Base-by-base conservation (phyloP, 192 early-diverging fungal species). In the Oehlia diaphana region DNA sequence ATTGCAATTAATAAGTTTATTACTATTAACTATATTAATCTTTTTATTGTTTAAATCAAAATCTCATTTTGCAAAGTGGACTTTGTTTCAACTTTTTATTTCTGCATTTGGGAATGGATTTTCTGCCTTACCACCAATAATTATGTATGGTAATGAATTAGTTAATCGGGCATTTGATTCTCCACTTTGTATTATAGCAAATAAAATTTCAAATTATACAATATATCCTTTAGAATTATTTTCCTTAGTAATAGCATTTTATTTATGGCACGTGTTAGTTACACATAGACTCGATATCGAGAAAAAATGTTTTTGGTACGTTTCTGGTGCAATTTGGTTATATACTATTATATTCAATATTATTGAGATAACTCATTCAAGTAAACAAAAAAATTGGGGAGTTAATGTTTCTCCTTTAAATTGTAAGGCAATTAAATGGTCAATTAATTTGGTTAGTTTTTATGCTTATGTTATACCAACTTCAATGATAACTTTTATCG, bases 261-360 rank as follows among this genome's bases (percentile, higher is more conserved):
- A 70, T 70, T 39, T 70, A 10, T 70, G 68, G 68, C 33, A 70
- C 33, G 68, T 26, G 68, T 21, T 70, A 9, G 35, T 39, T 6
- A 70, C 23, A n/a, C 7, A 19, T 19, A 42, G 33, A 16, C 0
- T 35, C 9, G 68, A 70, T 12, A 70, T 70, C 5, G 68, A 70
- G 21, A 70, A 70, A 7, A 44, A 42, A 35, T n/a, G 16, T 21
- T 42, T 39, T 3, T 9, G 10, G 9, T 70, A 70, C 42, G 4
- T 70, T 70, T 70, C 68, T 9, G 39, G 26, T 0, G 5, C 16
- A 7, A 70, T 70, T 42, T 70, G 68, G 68, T 7, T 3, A 16
- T 70, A 44, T 8, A 3, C 35, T 6, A 35, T 42, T 70, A 3
- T 42, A 7, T 70, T 23, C 21, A 35, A 70, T 21, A 3, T 44